phyloP scores from a whole-genome alignment of 768 basidiomycete species.

The Boletus subparvulus region DNA sequence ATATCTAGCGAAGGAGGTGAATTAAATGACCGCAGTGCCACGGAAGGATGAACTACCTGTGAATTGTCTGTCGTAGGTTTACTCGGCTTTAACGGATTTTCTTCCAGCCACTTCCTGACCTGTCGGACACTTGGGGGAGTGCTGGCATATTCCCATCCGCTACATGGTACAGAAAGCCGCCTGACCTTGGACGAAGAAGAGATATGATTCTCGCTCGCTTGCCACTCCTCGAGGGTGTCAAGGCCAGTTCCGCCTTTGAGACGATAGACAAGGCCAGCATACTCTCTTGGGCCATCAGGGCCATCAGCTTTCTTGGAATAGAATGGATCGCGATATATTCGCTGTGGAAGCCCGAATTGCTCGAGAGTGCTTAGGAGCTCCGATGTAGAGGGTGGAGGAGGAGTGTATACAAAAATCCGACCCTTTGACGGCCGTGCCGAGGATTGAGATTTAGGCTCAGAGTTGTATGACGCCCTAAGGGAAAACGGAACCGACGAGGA shows the following conservation, averaged over 20 bases:
- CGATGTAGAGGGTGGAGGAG: conserved; percentile 49
- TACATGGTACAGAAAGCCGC: conserved; percentile 32
- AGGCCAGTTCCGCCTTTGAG: conserved; percentile 66
- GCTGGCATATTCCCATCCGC: conserved; percentile 82
- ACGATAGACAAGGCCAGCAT: conserved; percentile 73
- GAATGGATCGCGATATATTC: conserved; percentile 74
- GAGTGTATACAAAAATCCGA: conserved; percentile 43
- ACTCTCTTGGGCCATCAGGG: conserved; percentile 68
- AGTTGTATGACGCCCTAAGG: conserved; percentile 20
- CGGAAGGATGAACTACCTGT: conserved; percentile 42
- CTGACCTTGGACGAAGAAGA: neutral
- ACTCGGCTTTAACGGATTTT: conserved; percentile 16
- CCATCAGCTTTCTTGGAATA: conserved; percentile 75
- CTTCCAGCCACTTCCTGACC: conserved; percentile 53
- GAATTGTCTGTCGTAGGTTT: conserved; percentile 38
- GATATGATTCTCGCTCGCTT: conserved; percentile 11
- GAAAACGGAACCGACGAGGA: neutral
- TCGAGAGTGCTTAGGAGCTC: conserved; percentile 47
- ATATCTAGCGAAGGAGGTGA: conserved; percentile 44
- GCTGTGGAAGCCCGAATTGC: conserved; percentile 49
- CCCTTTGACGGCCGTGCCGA: neutral
- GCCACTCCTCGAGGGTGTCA: conserved; percentile 61
- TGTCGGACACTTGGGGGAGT: conserved; percentile 61
- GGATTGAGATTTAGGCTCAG: conserved; percentile 5
- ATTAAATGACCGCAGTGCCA: neutral